phyloP scores from a whole-genome alignment of 345 rosid species.

The Gossypium sturtianum region DNA sequence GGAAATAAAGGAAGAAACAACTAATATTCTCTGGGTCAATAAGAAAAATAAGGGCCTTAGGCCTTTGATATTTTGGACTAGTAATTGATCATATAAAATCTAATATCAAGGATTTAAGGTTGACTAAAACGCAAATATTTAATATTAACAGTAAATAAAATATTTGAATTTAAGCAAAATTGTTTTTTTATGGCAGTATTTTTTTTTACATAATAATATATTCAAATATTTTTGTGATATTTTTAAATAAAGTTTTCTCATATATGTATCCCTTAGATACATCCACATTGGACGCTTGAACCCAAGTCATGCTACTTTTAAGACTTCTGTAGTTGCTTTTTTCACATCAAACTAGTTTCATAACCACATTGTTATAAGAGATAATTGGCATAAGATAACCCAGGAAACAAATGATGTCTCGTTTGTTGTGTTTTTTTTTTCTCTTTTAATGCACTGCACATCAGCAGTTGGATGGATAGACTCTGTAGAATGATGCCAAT shows the following conservation, averaged over 20 bases:
- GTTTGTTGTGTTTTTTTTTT: not conserved
- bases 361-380: not conserved
- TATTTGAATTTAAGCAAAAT: not conserved
- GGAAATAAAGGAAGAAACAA: not conserved
- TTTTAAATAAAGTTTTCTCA: not conserved
- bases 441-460: not conserved
- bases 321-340: not conserved
- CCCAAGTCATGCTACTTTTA: not conserved
- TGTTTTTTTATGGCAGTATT: not conserved
- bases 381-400: not conserved
- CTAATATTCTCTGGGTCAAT: not conserved
- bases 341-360: not conserved
- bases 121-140: not conserved
- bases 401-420: not conserved
- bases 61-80: not conserved
- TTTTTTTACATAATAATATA: no score
- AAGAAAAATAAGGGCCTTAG: not conserved
- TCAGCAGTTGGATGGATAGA: not conserved
- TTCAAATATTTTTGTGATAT: not conserved
- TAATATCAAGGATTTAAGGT: not conserved
- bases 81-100: not conserved
- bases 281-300: not conserved
- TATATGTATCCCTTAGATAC: not conserved
- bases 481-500: not conserved
- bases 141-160: not conserved